Percentiles rank a stretch among this genome's conserved stretches.
These are phyloP conservation scores for Perkinsus olseni DNA, from an alignment of 169 alveolate species.

Conservation along the genomic window DNA sequence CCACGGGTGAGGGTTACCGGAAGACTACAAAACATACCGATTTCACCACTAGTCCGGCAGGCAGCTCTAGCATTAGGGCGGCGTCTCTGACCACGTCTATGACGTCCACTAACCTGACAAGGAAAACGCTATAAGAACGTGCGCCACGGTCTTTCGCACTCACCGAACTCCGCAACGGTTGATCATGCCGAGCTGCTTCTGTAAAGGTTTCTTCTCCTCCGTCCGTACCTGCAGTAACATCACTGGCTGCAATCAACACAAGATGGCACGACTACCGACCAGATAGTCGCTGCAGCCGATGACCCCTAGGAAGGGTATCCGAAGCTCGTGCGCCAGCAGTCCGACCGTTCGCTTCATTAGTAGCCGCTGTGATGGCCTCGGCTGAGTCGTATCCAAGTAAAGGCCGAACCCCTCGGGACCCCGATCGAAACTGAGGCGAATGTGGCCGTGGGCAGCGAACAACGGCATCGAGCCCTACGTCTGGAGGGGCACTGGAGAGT, in stretches of 20 bases:
- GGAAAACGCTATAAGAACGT: neutral
- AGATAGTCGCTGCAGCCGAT: neutral
- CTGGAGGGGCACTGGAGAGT: neutral
- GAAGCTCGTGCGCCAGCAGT: neutral
- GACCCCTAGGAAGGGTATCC: neutral
- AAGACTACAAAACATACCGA: neutral
- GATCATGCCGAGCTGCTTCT: neutral
- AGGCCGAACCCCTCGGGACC: neutral
- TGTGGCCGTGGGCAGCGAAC: neutral
- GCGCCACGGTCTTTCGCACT: neutral
- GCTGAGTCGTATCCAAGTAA: neutral
- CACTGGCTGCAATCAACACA: neutral
- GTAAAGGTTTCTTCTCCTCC: neutral
- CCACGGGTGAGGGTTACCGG: neutral
- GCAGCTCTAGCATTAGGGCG: neutral
- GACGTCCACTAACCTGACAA: neutral
- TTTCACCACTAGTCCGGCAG: neutral
- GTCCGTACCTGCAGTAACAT: neutral
- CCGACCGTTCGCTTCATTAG: neutral
- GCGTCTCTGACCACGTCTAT: neutral
- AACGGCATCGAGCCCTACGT: neutral
- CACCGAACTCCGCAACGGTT: neutral
- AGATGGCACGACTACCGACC: neutral
- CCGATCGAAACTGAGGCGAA: neutral
- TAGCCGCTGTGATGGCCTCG: neutral